Base-by-base conservation (phyloP, 306 rosid species). In the Sechiopsis laciniata region DNA sequence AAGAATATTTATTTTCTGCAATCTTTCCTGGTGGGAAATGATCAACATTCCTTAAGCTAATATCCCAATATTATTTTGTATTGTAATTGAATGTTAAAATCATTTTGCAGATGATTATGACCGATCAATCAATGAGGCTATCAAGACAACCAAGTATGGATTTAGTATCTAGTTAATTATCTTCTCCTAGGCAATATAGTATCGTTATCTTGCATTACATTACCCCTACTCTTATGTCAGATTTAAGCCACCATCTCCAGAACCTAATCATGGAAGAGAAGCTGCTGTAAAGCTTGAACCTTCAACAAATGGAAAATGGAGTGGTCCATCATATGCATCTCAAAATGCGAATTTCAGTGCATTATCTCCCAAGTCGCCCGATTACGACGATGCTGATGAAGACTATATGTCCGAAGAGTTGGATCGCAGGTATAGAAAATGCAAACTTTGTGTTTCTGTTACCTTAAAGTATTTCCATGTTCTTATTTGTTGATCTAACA, bases 111-210 rank as follows among this genome's bases (percentile, higher is more conserved):
- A 95, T 87, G 99, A 91, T 81, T 95, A 78, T 73, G 99, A 95
- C 78, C 88, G 90, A 57, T 95, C 99, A 50, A 95, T 95, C 84
- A 91, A 83, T 45, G 99, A 95, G 84, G 99, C 99, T 58, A 95
- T 95, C 85, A 95, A 95, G 86, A 87, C 90, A 81, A 95, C 99
- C 83, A 91, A 91, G 99, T 94, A 94, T 71, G 84, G 55, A 68
- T 51, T 16, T 21, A 32, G 37, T 32, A 32, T 32, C 37, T 32
- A 32, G 37, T 32, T 56, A 63, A 51, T 21, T 5, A 11, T 21
- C 63, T 65, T 40, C 46, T 51, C 54, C 53, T 54, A 46, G 37
- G 40, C 57, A 5, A 40, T 40, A 0, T 48, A 52, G 8, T 6
- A 8, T 40, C 46, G 46, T 42, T 46, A 32, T 32, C 37, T 26